A percentile compares a stretch with the other conserved stretches of the same genome.
These are phyloP conservation scores for Luzula sylvatica DNA, from an alignment of 176 grass and related monocot genomes.

Conservation along the genomic window DNA sequence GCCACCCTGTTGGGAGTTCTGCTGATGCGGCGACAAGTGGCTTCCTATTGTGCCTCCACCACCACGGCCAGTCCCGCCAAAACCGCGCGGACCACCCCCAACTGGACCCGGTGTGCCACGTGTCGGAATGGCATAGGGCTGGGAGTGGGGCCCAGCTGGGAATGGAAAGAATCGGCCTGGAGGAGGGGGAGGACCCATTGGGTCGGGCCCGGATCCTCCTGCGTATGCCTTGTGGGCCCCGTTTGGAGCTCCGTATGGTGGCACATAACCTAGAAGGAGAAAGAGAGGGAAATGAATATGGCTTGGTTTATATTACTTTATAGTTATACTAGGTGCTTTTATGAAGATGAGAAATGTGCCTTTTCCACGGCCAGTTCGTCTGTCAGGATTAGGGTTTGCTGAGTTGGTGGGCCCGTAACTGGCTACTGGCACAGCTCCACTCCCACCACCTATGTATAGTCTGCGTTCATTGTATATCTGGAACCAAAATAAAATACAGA, in stretches of 20 bases:
- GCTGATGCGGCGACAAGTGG: slow-evolving; percentile 80
- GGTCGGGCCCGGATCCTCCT: slow-evolving; percentile 14
- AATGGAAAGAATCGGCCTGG: slow-evolving; percentile 70
- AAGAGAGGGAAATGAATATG: not conserved
- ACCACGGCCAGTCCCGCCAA: slow-evolving; percentile 60
- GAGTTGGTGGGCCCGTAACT: slow-evolving; percentile 41
- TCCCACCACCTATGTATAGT: slow-evolving; percentile 76
- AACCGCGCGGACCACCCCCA: slow-evolving; percentile 64
- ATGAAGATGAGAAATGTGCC: slow-evolving; percentile 25
- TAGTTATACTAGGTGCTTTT: not conserved
- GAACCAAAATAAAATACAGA: slow-evolving; percentile 11
- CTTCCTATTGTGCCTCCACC: slow-evolving; percentile 79
- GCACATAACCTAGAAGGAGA: slow-evolving; percentile 45
- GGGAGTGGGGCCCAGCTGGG: slow-evolving; percentile 78
- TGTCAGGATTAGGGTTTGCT: slow-evolving; percentile 41
- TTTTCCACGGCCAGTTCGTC: slow-evolving; percentile 71
- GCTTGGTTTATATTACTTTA: not conserved
- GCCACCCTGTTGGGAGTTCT: slow-evolving; percentile 65
- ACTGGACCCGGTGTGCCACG: slow-evolving; percentile 84
- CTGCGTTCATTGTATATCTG: slow-evolving; percentile 91
- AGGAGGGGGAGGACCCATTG: slow-evolving; percentile 32
- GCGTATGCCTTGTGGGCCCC: slow-evolving; percentile 60
- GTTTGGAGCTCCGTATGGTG: slow-evolving; percentile 49
- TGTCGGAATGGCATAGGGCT: slow-evolving; percentile 91
- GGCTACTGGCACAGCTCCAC: slow-evolving; percentile 52